Percentiles rank a stretch among this genome's conserved stretches.
These are phyloP conservation scores for Leccinum griseonigrum DNA, from an alignment of 1,284 basidiomycete species.

Conservation along the genomic window DNA sequence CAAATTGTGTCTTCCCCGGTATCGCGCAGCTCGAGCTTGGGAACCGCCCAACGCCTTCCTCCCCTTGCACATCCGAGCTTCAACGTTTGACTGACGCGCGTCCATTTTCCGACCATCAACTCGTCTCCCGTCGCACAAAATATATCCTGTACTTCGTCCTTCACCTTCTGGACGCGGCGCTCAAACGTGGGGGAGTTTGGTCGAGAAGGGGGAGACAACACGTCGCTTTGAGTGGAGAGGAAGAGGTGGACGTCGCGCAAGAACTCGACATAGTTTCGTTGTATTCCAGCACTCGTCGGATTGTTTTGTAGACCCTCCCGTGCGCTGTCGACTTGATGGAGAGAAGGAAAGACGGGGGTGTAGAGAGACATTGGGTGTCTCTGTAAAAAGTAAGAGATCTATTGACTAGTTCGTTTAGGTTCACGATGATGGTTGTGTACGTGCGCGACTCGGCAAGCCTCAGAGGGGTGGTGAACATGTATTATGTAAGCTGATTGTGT, in stretches of 20 bases:
- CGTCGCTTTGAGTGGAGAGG: conserved; percentile 31
- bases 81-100: conserved; percentile 25
- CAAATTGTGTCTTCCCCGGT: conserved; percentile 22
- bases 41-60: conserved; percentile 13
- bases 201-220: conserved; percentile 32
- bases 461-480: neutral
- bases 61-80: conserved; percentile 34
- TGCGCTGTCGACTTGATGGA: conserved; percentile 6
- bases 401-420: neutral
- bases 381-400: conserved; percentile 1
- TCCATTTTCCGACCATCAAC: conserved; percentile 25
- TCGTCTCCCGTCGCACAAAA: conserved; percentile 15
- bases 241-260: conserved; percentile 33
- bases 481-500: conserved; percentile 16
- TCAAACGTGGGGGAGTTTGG: conserved; percentile 25
- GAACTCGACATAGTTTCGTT: conserved; percentile 25
- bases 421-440: neutral
- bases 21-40: neutral
- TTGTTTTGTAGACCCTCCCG: conserved; percentile 7
- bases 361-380: conserved; percentile 31
- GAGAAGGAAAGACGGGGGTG: conserved; percentile 33
- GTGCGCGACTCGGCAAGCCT: neutral
- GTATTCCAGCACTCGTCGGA: conserved; percentile 3
- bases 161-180: conserved; percentile 24
- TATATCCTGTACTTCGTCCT: conserved; percentile 18